Base-by-base conservation (phyloP, 371 early-diverging fungal species). In the Lichtheimia corymbifera region DNA sequence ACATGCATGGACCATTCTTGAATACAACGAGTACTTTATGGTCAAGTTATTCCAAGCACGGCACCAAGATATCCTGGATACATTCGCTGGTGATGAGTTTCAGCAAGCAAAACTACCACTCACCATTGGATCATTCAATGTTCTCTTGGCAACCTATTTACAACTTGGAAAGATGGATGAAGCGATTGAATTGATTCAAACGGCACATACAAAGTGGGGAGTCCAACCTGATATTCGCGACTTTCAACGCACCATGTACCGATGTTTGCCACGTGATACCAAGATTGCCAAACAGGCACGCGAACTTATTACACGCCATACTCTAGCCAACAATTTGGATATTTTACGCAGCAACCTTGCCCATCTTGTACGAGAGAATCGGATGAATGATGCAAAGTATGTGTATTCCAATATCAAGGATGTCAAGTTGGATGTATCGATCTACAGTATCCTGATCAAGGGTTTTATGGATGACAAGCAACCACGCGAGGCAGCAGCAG, bases 21-120 rank as follows among this genome's bases (percentile, higher is more conserved):
- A 80, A 56, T 80, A 77, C 59, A 74, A 73, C 22, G 81, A 80
- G 20, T 77, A 71, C 45, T 77, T 77, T 57, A 68, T 67, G 53
- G 73, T 71, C 30, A 73, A 73, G 55, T 25, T 80, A 6, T 73
- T 70, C 22, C 69, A 76, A 41, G 69, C 71, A 12, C 53, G 71
- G 25, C 68, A 80, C 40, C 50, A 70, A 9, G 81, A 73, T 24
- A 70, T 80, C 24, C 27, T 77, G 20, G 58, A 60, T 22, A 62
- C 70, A 49, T 73, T 67, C 53, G 17, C 59, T 13, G 22, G 63
- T 4, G 35, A 35, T 11, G 58, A 50, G 25, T 59, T 71, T 43
- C 42, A 53, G 3, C 14, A 49, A 44, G 14, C 47, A 11, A 43
- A 53, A 2, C 18, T 66, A 13, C 61, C 64, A 7, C 58, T 72